A percentile compares a stretch with the other conserved stretches of the same genome.
Conservation (phyloP, 2,329 filamentous ascomycete species). For the Cercospora zeae-maydis region DNA sequence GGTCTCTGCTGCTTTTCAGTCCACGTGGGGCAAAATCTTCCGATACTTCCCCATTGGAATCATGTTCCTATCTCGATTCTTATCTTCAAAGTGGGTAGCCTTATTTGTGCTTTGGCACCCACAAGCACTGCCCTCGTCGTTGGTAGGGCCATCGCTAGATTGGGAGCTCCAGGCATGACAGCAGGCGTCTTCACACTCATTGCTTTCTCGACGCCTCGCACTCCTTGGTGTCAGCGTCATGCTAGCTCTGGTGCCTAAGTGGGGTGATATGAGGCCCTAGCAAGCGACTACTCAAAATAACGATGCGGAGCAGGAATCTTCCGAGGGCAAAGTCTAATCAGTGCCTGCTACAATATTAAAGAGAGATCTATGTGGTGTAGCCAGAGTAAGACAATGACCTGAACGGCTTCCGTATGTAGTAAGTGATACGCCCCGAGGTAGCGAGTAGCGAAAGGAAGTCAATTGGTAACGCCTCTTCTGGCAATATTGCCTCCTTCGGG, state of each 20-base stretch:
- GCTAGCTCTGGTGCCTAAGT: not conserved
- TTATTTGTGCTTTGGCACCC: conserved; percentile 48
- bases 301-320: not conserved
- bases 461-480: no score
- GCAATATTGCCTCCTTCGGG: no score
- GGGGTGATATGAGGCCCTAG: not conserved
- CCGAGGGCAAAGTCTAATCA: not conserved
- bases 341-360: no score
- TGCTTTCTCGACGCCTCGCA: conserved; percentile 44
- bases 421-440: no score
- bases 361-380: no score
- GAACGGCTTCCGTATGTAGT: no score
- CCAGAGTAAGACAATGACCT: no score
- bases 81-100: conserved; percentile 43
- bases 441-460: no score
- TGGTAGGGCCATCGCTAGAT: conserved; percentile 57
- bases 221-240: not conserved
- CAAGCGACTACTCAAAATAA: not conserved
- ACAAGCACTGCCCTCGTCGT: conserved; percentile 42
- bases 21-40: conserved; percentile 32
- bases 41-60: conserved; percentile 31
- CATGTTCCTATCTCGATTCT: conserved; percentile 38
- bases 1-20: conserved; percentile 34
- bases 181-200: conserved; percentile 61
- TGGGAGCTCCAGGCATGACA: conserved; percentile 58